These are phyloP conservation scores for Vaccinium macrocarpon DNA, from an alignment of 148 eudicot species.

Conservation along the genomic window DNA sequence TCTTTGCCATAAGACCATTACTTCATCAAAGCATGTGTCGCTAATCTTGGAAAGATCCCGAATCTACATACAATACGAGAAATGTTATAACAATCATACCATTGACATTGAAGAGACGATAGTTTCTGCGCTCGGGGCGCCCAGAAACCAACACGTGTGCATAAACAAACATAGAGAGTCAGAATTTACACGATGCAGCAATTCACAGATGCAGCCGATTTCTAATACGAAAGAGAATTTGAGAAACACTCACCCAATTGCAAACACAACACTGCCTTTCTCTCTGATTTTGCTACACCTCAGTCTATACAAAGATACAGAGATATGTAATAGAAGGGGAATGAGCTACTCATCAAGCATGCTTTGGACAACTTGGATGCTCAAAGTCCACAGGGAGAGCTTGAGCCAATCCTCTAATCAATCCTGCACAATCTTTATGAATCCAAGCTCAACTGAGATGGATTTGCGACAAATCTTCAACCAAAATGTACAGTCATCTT, in stretches of 20 bases:
- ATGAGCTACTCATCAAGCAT: background rate
- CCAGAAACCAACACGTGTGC: background rate
- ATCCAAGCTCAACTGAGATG: background rate
- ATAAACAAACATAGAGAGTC: background rate
- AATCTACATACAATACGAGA: background rate
- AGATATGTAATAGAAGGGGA: background rate
- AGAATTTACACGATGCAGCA: background rate
- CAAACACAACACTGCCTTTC: background rate
- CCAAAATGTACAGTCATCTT: background rate
- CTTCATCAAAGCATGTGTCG: background rate
- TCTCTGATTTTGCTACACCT: background rate
- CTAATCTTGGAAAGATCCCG: background rate
- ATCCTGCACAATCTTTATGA: background rate
- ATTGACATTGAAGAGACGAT: background rate
- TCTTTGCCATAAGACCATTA: constrained; percentile 51
- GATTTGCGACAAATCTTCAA: background rate
- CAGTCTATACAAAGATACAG: background rate
- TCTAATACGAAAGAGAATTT: background rate
- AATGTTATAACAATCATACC: background rate
- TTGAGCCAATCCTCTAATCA: background rate
- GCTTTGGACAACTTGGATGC: background rate
- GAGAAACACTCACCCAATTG: background rate
- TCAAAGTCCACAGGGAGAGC: background rate
- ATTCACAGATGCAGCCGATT: background rate
- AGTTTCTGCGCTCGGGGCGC: background rate